phyloP scores from a whole-genome alignment of 31 red algal species.

The Porphyra umbilicalis region DNA sequence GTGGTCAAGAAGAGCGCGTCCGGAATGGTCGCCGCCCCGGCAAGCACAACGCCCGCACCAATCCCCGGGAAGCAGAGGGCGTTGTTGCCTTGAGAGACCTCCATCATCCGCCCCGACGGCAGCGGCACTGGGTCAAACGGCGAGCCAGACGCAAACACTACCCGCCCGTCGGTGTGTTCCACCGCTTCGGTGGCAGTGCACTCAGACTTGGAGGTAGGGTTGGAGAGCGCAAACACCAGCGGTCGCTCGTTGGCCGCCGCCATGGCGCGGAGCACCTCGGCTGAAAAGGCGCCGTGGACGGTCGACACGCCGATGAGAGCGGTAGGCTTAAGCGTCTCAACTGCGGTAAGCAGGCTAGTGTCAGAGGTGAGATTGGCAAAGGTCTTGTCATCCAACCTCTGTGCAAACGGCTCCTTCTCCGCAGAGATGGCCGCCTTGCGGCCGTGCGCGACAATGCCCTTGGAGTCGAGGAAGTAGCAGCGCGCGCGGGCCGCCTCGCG shows the following conservation, averaged over 20 bases:
- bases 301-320: conserved; percentile 51
- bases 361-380: conserved; percentile 7
- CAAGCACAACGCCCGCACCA: conserved; percentile 61
- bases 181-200: conserved; percentile 52
- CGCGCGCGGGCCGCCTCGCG: conserved; percentile 31
- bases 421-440: conserved; percentile 24
- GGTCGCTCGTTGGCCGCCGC: conserved; percentile 20
- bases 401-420: conserved; percentile 47
- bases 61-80: conserved; percentile 87
- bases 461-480: conserved; percentile 79
- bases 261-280: conserved; percentile 36
- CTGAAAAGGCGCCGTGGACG: conserved; percentile 33
- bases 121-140: conserved; percentile 61
- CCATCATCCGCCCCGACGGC: conserved; percentile 8
- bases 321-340: conserved; percentile 26
- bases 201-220: conserved; percentile 70
- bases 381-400: conserved; percentile 7
- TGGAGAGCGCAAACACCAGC: conserved; percentile 58
- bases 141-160: conserved; percentile 48
- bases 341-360: conserved; percentile 23
- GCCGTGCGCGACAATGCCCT: conserved; percentile 57
- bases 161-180: conserved; percentile 38
- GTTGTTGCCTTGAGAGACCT: conserved; percentile 88
- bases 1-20: conserved; percentile 34
- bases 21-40: conserved; percentile 27